Percentiles rank a stretch among this genome's conserved stretches.
Conservation (phyloP, 345 rosid genomes). For the Eucalyptus virginea region DNA sequence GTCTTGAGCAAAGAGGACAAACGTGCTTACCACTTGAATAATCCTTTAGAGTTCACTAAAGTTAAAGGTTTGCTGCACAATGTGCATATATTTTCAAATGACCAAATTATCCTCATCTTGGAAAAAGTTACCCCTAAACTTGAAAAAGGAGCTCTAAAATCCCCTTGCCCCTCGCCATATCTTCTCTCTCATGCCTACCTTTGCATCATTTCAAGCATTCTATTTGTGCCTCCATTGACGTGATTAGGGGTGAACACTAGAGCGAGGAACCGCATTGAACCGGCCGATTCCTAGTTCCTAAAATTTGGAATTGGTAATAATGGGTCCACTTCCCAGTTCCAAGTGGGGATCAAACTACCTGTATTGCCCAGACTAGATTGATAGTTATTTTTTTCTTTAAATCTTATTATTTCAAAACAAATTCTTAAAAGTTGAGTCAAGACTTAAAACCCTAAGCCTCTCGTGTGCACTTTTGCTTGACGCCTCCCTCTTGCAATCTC, state of each 20-base stretch:
- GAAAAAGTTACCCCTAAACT: neutral
- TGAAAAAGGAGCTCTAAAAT: neutral
- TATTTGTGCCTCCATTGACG: neutral
- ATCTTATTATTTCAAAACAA: neutral
- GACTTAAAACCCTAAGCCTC: neutral
- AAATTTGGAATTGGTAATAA: neutral
- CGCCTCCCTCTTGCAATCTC: too few species aligned
- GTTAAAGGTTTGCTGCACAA: neutral
- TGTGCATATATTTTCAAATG: neutral
- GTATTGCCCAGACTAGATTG: neutral
- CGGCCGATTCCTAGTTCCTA: fast-evolving
- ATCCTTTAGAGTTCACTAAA: neutral
- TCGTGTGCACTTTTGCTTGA: neutral
- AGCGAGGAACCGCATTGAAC: too few species aligned
- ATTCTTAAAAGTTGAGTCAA: neutral
- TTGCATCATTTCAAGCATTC: neutral
- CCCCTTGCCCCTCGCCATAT: neutral
- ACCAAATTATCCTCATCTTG: neutral
- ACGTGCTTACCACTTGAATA: neutral
- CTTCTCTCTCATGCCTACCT: neutral
- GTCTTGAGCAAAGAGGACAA: neutral
- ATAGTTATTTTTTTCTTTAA: too few species aligned
- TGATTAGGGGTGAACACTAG: neutral
- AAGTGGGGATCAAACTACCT: neutral
- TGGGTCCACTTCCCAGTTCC: neutral